Evolutionary conservation across 495 filamentous ascomycete genomes (phyloP).

Genomic region (Pyrenula aspistea): DNA sequence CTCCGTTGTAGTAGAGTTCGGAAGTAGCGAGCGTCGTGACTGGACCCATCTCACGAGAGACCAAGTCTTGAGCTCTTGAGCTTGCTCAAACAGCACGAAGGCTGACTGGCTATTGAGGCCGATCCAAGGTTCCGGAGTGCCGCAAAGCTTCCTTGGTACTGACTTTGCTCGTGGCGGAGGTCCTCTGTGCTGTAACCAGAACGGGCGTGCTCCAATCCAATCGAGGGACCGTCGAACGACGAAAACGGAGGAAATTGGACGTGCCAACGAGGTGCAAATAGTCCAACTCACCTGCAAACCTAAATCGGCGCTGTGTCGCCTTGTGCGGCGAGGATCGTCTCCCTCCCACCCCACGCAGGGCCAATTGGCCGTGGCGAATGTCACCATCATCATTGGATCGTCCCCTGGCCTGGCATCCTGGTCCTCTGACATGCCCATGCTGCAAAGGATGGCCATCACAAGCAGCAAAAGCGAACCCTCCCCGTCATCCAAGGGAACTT

Average conservation of each 20-base stretch:
- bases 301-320: not conserved
- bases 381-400: too few relatives aligned
- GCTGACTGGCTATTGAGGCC: not conserved
- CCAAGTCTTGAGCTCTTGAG: too few relatives aligned
- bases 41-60: not conserved
- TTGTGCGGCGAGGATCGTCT: not conserved
- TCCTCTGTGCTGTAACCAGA: not conserved
- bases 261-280: not conserved
- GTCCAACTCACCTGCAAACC: not conserved
- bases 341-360: too few relatives aligned
- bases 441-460: too few relatives aligned
- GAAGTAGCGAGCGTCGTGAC: not conserved
- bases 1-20: not conserved
- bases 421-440: not conserved
- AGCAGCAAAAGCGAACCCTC: too few relatives aligned
- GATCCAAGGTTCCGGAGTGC: not conserved
- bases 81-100: too few relatives aligned
- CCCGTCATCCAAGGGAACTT: too few relatives aligned
- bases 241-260: not conserved
- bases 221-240: not conserved
- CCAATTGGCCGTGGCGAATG: too few relatives aligned
- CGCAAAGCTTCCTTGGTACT: not conserved
- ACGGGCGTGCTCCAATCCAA: not conserved
- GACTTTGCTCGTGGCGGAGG: not conserved
- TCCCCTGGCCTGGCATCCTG: too few relatives aligned